phyloP scores from a whole-genome alignment of 2,329 filamentous ascomycete genomes.

The Penicillium brasilianum region DNA sequence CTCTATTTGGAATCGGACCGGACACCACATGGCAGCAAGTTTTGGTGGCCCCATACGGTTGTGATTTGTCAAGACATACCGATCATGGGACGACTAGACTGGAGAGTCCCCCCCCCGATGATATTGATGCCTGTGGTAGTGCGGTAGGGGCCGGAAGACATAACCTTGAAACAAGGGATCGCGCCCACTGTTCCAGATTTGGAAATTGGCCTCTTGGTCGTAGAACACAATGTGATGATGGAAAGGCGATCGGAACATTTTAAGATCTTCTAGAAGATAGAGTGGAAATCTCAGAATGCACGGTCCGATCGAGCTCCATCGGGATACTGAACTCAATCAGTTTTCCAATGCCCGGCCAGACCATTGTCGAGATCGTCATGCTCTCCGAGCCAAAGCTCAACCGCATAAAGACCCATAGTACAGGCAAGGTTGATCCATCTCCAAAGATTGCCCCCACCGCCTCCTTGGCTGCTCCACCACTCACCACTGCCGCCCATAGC shows the following conservation, averaged over 20 bases:
- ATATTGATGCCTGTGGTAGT: not conserved
- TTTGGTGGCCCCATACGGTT: not conserved
- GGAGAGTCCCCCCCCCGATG: not conserved
- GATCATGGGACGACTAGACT: not conserved
- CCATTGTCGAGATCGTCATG: slow-evolving; percentile 71
- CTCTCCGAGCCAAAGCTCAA: slow-evolving; percentile 86
- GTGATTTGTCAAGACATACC: not conserved
- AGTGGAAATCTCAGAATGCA: not conserved
- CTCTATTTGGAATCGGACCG: slow-evolving; percentile 7
- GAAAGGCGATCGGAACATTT: not conserved
- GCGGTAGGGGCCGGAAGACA: not conserved
- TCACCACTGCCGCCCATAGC: slow-evolving; percentile 66
- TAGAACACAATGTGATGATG: not conserved
- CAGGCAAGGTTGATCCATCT: slow-evolving; percentile 90
- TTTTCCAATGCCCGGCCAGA: slow-evolving; percentile 86
- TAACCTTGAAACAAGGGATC: not conserved
- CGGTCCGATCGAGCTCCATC: not conserved
- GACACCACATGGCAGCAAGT: not conserved
- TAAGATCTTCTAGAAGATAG: not conserved
- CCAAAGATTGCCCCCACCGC: slow-evolving; percentile 85
- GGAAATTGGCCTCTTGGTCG: not conserved
- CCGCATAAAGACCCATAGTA: slow-evolving; percentile 86
- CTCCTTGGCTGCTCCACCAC: slow-evolving; percentile 86
- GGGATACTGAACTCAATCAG: slow-evolving; percentile 64
- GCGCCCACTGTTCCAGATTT: not conserved